Base-by-base conservation (phyloP, 441 rosid species). In the Monsonia emarginata region DNA sequence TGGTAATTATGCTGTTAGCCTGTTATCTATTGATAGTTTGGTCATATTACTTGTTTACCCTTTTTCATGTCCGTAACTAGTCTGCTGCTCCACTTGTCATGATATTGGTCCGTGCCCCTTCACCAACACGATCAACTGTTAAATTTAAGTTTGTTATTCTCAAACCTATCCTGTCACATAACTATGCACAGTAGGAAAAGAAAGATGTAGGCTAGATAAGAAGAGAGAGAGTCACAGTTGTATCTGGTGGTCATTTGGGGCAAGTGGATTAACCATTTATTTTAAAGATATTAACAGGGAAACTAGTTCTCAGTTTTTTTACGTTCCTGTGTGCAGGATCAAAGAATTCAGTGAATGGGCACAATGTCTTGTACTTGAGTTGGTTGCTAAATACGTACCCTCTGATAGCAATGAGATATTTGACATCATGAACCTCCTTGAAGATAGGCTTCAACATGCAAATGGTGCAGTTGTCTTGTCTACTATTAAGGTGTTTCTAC, bases 361-460 rank as follows among this genome's bases (percentile, higher is more conserved):
- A 31, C 98, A 94, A 65, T 91, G 97, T 75, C 91, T 89, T 72
- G 86, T 94, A 79, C 95, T 94, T 76, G 99, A 94, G 73, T 80
- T 94, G 79, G 90, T 83, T 52, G 82, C 86, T 70, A 94, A 91
- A 78, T 94, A 94, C 74, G 84, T 94, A 54, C 98, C 97, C 0
- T 72, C 92, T 21, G 99, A 91, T 57, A 84, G 76, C 78, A 89
- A 82, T 83, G 97, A 94, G 76, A 88, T 88, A 78, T 94, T 94
- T 81, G 96, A 94, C 78, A 85, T 91, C 65, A 94, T 94, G 99
- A 94, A 94, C 82, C 90, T 94, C 74, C 89, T 94, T 64, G 99
- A 91, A 78, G 99, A 94, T 84, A 88, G 99, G 77, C 99, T 94
- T 77, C 96, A 94, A 73, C 97, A 94, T 81, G 99, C 99, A 64